Percentiles rank a stretch among this genome's conserved stretches.
Evolutionary conservation across 2,329 filamentous ascomycete species (phyloP).

Genomic region (Rhynchosporium secalis): DNA sequence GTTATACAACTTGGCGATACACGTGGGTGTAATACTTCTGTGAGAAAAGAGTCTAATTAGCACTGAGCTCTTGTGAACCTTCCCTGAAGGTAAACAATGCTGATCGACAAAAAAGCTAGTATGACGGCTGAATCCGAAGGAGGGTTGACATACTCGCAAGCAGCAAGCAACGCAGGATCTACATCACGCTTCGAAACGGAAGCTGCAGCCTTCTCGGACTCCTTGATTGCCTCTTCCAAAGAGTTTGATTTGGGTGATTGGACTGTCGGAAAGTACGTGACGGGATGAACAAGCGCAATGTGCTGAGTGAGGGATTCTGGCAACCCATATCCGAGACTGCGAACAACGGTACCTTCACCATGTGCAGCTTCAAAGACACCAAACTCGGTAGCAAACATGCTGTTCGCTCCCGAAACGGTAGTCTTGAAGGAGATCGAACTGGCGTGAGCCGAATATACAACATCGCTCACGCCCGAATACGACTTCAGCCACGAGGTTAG

Average conservation of each 20-base stretch:
- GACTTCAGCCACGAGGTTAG: slow-evolving; percentile 45
- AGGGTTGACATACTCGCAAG: background rate
- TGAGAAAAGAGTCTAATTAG: background rate
- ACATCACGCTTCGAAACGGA: slow-evolving; percentile 16
- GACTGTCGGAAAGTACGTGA: slow-evolving; percentile 41
- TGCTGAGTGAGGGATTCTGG: slow-evolving; percentile 40
- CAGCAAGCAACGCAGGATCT: slow-evolving; percentile 27
- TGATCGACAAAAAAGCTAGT: background rate
- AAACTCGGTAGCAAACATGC: slow-evolving; percentile 35
- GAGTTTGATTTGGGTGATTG: background rate
- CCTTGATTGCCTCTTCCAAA: background rate
- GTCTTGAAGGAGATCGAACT: slow-evolving; percentile 28
- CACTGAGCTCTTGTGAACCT: background rate
- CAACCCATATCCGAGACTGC: slow-evolving; percentile 44
- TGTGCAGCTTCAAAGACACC: slow-evolving; percentile 29
- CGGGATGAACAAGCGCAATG: slow-evolving; percentile 44
- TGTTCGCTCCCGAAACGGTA: slow-evolving; percentile 31
- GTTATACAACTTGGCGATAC: slow-evolving; percentile 38
- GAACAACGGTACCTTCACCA: slow-evolving; percentile 33
- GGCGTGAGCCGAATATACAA: slow-evolving; percentile 5
- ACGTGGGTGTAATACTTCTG: slow-evolving; percentile 34
- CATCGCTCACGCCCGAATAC: slow-evolving; percentile 26
- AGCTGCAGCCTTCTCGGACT: background rate
- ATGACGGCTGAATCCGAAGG: too few species aligned
- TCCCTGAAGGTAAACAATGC: background rate